Percentiles rank a stretch among this genome's conserved stretches.
Conservation (phyloP, 163 green algal genomes). For the Chlamydomonas reinhardtii region DNA sequence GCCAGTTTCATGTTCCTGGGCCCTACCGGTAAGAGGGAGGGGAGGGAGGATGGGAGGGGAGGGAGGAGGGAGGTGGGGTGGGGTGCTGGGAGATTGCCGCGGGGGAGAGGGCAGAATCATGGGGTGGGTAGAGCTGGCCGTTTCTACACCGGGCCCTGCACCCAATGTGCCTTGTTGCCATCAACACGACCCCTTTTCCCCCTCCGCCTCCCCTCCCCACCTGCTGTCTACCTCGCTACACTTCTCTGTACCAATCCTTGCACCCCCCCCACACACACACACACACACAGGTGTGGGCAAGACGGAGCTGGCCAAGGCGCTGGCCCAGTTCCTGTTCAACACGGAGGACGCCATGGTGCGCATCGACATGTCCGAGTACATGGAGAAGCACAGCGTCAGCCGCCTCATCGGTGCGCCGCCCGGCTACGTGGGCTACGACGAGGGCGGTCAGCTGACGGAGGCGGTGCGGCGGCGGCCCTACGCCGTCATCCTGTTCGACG, state of each 20-base stretch:
- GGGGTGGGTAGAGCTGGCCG: no score
- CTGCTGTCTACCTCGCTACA: no score
- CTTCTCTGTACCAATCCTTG: no score
- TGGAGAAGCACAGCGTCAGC: slow-evolving; percentile 93
- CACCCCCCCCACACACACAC: no score
- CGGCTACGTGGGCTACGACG: slow-evolving; percentile 92
- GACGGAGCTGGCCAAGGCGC: slow-evolving; percentile 94
- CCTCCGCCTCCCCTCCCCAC: no score
- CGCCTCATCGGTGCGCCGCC: slow-evolving; percentile 92
- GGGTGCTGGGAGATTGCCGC: no score
- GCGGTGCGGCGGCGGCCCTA: slow-evolving; percentile 83
- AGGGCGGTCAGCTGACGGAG: slow-evolving; percentile 86
- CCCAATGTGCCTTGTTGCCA: no score
- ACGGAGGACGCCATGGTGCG: slow-evolving; percentile 82
- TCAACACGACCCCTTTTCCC: no score
- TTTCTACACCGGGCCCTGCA: no score
- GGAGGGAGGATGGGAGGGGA: no score
- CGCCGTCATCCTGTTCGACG: slow-evolving; percentile 85
- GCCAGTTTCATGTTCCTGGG: slow-evolving; percentile 95
- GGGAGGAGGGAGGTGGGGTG: no score
- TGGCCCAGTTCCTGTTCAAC: slow-evolving; percentile 91
- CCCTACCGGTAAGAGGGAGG: slow-evolving; percentile 72
- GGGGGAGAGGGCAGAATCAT: no score
- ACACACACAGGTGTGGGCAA: slow-evolving; percentile 85
- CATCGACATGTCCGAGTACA: slow-evolving; percentile 86